phyloP scores from a whole-genome alignment of 768 basidiomycete genomes.

The Galerina sulciceps region DNA sequence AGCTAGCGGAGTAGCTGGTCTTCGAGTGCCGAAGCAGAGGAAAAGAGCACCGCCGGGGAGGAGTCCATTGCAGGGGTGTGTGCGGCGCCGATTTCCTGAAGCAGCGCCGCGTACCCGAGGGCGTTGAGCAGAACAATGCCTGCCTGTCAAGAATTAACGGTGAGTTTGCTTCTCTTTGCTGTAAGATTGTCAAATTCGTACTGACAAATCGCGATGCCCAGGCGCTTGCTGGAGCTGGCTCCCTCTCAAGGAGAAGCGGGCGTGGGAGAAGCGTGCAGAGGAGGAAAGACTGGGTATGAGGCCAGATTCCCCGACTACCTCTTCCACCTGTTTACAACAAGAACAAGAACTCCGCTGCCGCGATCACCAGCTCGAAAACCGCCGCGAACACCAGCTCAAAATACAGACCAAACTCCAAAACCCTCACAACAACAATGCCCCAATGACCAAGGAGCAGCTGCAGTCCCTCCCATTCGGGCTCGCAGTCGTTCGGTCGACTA shows the following conservation, averaged over 20 bases:
- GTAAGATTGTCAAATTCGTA: no score
- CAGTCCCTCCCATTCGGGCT: no score
- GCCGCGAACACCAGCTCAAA: conserved; percentile 13
- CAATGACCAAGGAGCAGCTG: no score
- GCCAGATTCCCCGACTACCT: conserved; percentile 69
- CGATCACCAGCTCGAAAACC: background rate
- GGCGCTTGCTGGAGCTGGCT: conserved; percentile 80
- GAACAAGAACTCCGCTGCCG: conserved; percentile 32
- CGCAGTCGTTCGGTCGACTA: no score
- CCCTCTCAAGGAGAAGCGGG: conserved; percentile 68
- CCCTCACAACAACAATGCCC: no score
- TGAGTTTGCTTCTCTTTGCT: no score
- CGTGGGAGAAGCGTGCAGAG: conserved; percentile 77
- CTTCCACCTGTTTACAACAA: conserved; percentile 59
- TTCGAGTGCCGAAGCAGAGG: conserved; percentile 2
- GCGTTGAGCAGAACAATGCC: conserved; percentile 77
- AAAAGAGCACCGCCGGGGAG: conserved; percentile 26
- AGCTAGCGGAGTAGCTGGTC: no score
- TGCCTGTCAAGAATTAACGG: conserved; percentile 76
- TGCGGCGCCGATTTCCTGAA: conserved; percentile 82
- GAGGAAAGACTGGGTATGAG: conserved; percentile 77
- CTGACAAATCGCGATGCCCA: conserved; percentile 18
- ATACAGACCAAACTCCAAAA: no score
- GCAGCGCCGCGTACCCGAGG: conserved; percentile 77
- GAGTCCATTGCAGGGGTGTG: conserved; percentile 50